Evolutionary conservation across 2,329 filamentous ascomycete genomes (phyloP).

Genomic region (Byssochlamys sp.): DNA sequence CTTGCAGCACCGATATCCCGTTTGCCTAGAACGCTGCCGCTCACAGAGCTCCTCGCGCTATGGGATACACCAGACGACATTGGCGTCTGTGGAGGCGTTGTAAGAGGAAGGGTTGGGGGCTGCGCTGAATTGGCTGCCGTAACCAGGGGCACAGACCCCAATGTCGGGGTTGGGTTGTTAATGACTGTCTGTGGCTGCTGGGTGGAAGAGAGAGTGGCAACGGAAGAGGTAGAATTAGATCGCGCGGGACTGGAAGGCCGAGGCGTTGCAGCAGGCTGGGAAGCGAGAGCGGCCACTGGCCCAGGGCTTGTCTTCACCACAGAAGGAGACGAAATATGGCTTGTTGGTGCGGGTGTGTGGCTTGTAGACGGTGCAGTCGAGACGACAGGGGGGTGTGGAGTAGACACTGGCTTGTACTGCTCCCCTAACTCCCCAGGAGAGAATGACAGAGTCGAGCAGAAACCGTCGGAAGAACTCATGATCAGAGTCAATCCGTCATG

Average conservation of each 20-base stretch:
- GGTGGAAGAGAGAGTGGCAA: slow-evolving; percentile 49
- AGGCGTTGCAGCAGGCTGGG: slow-evolving; percentile 44
- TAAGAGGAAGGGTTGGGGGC: slow-evolving; percentile 55
- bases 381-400: slow-evolving; percentile 24
- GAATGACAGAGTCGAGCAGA: slow-evolving; percentile 88
- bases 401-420: slow-evolving; percentile 49
- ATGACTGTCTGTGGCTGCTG: slow-evolving; percentile 43
- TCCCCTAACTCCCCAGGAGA: slow-evolving; percentile 73
- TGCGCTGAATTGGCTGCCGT: slow-evolving; percentile 58
- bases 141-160: slow-evolving; percentile 66
- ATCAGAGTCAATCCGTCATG: slow-evolving; percentile 68
- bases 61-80: slow-evolving; percentile 40
- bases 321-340: slow-evolving; percentile 50
- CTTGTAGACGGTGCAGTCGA: slow-evolving; percentile 47
- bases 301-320: slow-evolving; percentile 48
- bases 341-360: slow-evolving; percentile 61
- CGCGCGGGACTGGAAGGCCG: slow-evolving; percentile 69
- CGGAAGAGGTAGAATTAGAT: slow-evolving; percentile 76
- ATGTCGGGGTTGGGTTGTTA: slow-evolving; percentile 69
- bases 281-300: slow-evolving; percentile 46
- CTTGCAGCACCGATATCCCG: slow-evolving; percentile 33
- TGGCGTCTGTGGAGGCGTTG: slow-evolving; percentile 85
- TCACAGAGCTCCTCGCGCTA: slow-evolving; percentile 47
- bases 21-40: slow-evolving; percentile 47
- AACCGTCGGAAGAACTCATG: slow-evolving; percentile 96